phyloP scores from a whole-genome alignment of 257 asterid genomes.

The Anisodus tanguticus region DNA sequence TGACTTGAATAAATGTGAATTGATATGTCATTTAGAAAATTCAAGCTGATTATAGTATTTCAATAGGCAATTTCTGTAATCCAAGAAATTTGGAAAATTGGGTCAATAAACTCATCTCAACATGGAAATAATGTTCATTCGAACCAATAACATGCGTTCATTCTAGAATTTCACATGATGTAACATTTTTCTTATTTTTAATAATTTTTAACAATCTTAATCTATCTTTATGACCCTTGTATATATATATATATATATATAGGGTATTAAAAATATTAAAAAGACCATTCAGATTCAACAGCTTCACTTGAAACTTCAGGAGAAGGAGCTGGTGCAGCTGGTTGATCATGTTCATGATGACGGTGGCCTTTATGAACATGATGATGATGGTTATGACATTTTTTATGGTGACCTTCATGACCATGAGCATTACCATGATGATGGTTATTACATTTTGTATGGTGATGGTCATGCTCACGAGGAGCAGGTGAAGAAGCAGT shows the following conservation, averaged over 20 bases:
- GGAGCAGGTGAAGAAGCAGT: not conserved
- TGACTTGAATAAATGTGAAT: not conserved
- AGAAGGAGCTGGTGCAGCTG: slow-evolving; percentile 4
- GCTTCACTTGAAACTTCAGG: not conserved
- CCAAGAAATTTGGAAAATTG: not conserved
- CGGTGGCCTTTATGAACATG: not conserved
- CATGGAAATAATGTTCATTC: not conserved
- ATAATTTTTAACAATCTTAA: too few relatives aligned
- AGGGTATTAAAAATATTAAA: not conserved
- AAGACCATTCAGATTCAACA: not conserved
- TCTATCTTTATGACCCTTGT: too few relatives aligned
- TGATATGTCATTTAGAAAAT: too few relatives aligned
- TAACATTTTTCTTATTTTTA: not conserved
- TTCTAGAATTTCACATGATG: not conserved
- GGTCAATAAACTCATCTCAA: not conserved
- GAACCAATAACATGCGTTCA: slow-evolving; percentile 1
- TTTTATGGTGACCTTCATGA: not conserved
- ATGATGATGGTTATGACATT: not conserved
- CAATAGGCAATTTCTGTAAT: slow-evolving; percentile 4
- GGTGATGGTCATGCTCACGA: not conserved
- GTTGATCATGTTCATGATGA: not conserved
- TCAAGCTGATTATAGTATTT: not conserved
- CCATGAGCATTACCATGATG: not conserved
- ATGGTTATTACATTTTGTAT: not conserved
- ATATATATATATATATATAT: too few relatives aligned